Conservation (phyloP, 75 land plant species). For the Pinus albicaulis region DNA sequence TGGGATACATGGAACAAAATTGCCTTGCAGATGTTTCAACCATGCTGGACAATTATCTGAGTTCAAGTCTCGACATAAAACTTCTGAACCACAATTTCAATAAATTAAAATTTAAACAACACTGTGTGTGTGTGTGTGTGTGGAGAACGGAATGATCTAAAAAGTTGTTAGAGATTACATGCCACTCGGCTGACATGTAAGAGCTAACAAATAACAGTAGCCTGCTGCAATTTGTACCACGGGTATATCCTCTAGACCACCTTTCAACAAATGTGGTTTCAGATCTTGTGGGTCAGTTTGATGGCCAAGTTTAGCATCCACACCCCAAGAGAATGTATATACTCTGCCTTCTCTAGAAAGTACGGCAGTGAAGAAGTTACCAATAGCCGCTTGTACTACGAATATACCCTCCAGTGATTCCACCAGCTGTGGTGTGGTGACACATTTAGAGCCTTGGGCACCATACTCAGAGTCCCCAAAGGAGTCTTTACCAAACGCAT, state of each 20-base stretch:
- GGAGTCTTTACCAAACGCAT: slow-evolving; percentile 79
- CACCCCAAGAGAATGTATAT: slow-evolving; percentile 86
- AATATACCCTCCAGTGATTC: slow-evolving; percentile 76
- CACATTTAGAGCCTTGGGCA: slow-evolving; percentile 41
- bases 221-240: slow-evolving; percentile 96
- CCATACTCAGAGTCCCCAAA: slow-evolving; percentile 80
- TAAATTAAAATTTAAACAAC: neutral
- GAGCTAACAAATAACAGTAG: slow-evolving; percentile 80
- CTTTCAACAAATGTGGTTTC: slow-evolving; percentile 62
- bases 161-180: slow-evolving; percentile 43
- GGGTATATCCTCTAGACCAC: slow-evolving; percentile 66
- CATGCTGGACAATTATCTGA: neutral
- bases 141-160: neutral
- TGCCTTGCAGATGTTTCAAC: neutral
- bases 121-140: too few relatives aligned
- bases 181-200: slow-evolving; percentile 75
- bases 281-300: slow-evolving; percentile 62
- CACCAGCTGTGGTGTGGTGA: slow-evolving; percentile 57
- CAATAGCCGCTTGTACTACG: slow-evolving; percentile 86
- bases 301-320: slow-evolving; percentile 67
- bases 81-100: neutral
- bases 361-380: slow-evolving; percentile 84
- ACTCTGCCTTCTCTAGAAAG: slow-evolving; percentile 83
- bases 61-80: neutral
- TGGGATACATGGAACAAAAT: neutral